phyloP scores from a whole-genome alignment of 2,329 filamentous ascomycete species.

The Talaromyces sp. region DNA sequence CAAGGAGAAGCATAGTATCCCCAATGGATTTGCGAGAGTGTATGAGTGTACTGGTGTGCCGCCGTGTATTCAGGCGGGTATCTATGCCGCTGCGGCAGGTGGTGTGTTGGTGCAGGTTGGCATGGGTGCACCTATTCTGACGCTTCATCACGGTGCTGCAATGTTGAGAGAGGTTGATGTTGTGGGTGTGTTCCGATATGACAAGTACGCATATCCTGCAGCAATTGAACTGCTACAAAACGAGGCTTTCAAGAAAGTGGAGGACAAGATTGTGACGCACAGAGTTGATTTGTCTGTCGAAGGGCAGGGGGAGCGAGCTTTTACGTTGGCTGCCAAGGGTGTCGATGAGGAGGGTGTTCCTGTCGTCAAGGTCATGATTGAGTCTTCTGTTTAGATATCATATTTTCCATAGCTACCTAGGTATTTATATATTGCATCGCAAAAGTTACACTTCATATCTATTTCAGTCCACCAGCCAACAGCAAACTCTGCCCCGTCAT shows the following conservation, averaged over 20 bases:
- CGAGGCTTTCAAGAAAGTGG: constrained; percentile 47
- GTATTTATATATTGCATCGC: not conserved
- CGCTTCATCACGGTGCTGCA: constrained; percentile 52
- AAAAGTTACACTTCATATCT: constrained; percentile 1
- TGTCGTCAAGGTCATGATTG: constrained; percentile 53
- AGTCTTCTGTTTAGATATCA: constrained; percentile 24
- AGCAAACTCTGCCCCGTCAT: constrained; percentile 56
- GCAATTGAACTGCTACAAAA: constrained; percentile 52
- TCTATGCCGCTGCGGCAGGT: constrained; percentile 46
- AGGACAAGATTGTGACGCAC: constrained; percentile 54
- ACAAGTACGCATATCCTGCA: constrained; percentile 51
- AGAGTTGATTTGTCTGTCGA: constrained; percentile 41
- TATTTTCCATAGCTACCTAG: not conserved
- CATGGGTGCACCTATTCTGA: constrained; percentile 55
- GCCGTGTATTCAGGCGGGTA: constrained; percentile 44
- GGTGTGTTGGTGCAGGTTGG: constrained; percentile 54
- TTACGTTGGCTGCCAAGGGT: constrained; percentile 49
- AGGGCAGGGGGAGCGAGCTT: constrained; percentile 49
- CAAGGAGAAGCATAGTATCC: constrained; percentile 26
- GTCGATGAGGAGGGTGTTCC: constrained; percentile 51
- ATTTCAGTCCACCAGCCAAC: constrained; percentile 41
- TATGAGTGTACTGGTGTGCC: constrained; percentile 48
- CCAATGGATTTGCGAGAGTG: constrained; percentile 40
- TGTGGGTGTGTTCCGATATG: constrained; percentile 56
- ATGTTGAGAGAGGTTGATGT: constrained; percentile 55